These are phyloP conservation scores for Mycena maculata DNA, from an alignment of 768 basidiomycete genomes.

Conservation along the genomic window DNA sequence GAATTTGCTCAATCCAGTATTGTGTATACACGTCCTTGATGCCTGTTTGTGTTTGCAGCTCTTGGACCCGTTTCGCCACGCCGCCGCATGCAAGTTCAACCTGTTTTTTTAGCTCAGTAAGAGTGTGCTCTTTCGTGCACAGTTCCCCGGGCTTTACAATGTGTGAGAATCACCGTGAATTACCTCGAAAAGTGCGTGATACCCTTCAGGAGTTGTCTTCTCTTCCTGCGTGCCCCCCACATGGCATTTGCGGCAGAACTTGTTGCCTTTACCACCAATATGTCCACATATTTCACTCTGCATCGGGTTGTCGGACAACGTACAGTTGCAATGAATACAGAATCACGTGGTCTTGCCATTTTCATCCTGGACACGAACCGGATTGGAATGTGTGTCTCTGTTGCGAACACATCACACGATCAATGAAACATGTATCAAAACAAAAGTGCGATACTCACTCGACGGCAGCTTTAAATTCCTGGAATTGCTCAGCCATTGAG, in stretches of 20 bases:
- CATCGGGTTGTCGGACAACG: slow-evolving; percentile 50
- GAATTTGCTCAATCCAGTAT: neutral
- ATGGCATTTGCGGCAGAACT: slow-evolving; percentile 52
- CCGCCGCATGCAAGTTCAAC: slow-evolving; percentile 4
- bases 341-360: slow-evolving; percentile 3
- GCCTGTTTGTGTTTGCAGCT: slow-evolving; percentile 30
- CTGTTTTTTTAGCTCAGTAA: slow-evolving; percentile 4
- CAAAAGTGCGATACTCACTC: neutral
- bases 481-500: slow-evolving; percentile 4
- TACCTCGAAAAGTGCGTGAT: slow-evolving; percentile 8
- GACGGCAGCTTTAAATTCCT: slow-evolving; percentile 5
- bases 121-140: slow-evolving; percentile 5
- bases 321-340: neutral
- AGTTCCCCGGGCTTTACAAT: neutral
- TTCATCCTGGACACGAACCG: slow-evolving; percentile 6
- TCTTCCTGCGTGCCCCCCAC: neutral
- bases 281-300: slow-evolving; percentile 53
- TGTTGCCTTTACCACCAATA: slow-evolving; percentile 53
- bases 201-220: neutral
- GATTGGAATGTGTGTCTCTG: slow-evolving; percentile 2
- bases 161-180: neutral
- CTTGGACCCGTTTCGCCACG: slow-evolving; percentile 15
- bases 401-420: neutral
- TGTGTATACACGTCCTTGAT: slow-evolving; percentile 34
- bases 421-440: neutral